Base-by-base conservation (phyloP, 441 rosid species). In the Jatropha multifida region DNA sequence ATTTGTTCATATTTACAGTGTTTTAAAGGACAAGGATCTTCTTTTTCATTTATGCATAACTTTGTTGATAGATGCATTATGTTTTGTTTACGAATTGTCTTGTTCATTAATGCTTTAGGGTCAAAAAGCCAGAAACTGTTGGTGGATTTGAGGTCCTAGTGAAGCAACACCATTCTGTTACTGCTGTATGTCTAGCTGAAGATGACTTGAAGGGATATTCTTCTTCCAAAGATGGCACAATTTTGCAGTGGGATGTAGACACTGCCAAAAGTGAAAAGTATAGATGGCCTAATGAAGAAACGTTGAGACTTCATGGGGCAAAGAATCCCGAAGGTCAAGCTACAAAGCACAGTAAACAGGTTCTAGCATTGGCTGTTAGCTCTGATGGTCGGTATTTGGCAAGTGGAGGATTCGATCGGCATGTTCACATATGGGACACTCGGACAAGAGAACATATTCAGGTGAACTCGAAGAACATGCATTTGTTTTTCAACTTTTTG, bases 331-430 rank as follows among this genome's bases (percentile, higher is more conserved):
- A 88, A 76, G 93, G 94, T 75, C 85, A 79, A 61, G 86, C 69
- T 69, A 80, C 80, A 69, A 96, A 90, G 83, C 97, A 92, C 78
- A 92, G 96, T 75, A 91, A 85, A 81, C 87, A 83, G 55, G 82
- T 96, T 77, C 85, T 87, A 76, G 96, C 97, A 8, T 87, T 96
- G 81, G 98, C 98, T 76, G 89, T 87, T 81, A 91, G 98, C 79
- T 85, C 90, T 15, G 99, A 96, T 83, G 98, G 98, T 65, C 90
- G 96, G 60, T 91, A 94, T 81, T 87, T 96, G 88, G 98, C 98
- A 7, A 89, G 88, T 70, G 99, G 98, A 51, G 99, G 99, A 72
- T 81, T 90, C 65, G 99, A 96, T 76, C 88, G 98, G 37, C 99
- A 94, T 77, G 86, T 96, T 89, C 99, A 96, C 79, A 76, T 96